Percentiles rank a stretch among this genome's conserved stretches.
These are phyloP conservation scores for Apophysomyces ossiformis DNA, from an alignment of 371 early-diverging fungal species.

Conservation along the genomic window DNA sequence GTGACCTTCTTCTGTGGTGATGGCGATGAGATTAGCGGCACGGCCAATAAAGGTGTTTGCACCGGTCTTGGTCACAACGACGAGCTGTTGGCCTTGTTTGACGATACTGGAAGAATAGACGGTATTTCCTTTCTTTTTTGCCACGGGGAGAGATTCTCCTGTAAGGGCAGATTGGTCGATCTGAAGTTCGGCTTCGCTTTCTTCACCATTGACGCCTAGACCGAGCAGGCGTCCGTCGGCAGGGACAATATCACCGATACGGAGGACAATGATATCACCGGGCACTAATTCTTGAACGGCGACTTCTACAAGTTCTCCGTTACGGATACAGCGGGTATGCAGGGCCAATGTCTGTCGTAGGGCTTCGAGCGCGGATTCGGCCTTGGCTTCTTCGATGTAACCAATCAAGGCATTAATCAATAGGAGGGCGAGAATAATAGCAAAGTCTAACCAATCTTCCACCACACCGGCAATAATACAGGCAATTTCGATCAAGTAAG, in stretches of 20 bases:
- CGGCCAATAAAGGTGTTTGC: conserved; percentile 90
- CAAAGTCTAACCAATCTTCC: conserved; percentile 86
- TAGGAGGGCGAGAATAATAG: conserved; percentile 80
- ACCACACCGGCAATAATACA: conserved; percentile 76
- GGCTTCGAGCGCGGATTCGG: conserved; percentile 90
- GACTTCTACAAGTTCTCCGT: conserved; percentile 77
- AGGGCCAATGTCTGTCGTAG: conserved; percentile 88
- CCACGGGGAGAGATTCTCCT: conserved; percentile 88
- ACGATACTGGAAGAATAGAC: conserved; percentile 86
- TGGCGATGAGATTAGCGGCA: conserved; percentile 87
- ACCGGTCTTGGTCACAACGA: conserved; percentile 88
- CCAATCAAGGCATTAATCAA: conserved; percentile 91
- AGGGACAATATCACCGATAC: conserved; percentile 93
- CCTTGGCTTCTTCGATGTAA: conserved; percentile 87
- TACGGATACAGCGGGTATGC: conserved; percentile 77
- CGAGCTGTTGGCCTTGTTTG: conserved; percentile 86
- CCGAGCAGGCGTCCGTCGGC: conserved; percentile 90
- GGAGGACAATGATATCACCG: conserved; percentile 88
- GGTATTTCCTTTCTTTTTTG: conserved; percentile 77
- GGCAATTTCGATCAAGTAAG: conserved; percentile 85
- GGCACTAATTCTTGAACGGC: conserved; percentile 79
- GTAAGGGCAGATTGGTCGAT: conserved; percentile 96
- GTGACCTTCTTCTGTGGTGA: conserved; percentile 81
- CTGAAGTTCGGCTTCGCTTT: conserved; percentile 73
- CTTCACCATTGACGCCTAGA: conserved; percentile 79